phyloP scores from a whole-genome alignment of 2,329 filamentous ascomycete species.

The Fusarium armeniacum region DNA sequence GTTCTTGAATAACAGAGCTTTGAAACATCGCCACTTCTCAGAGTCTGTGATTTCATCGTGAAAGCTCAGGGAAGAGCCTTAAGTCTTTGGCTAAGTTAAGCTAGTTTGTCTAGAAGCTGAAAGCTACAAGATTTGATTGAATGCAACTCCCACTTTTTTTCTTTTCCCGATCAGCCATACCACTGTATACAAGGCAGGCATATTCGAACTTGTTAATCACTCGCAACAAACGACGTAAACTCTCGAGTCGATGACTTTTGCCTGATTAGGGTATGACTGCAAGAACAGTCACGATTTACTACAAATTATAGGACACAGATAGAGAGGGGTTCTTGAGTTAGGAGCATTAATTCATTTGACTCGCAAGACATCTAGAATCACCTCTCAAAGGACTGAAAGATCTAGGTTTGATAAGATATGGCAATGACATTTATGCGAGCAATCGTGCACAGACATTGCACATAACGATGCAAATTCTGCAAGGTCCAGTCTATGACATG shows the following conservation, averaged over 20 bases:
- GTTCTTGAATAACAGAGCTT: neutral
- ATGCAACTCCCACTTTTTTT: neutral
- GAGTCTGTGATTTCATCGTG: neutral
- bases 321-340: no score
- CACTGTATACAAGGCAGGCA: neutral
- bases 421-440: neutral
- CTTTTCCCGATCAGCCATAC: fast-evolving
- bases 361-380: neutral
- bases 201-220: neutral
- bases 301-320: no score
- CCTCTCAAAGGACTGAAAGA: neutral
- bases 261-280: neutral
- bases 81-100: neutral
- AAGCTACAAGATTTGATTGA: neutral
- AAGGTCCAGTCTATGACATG: neutral
- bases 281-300: neutral
- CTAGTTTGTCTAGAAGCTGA: neutral
- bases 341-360: neutral
- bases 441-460: neutral
- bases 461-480: no score
- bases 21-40: no score
- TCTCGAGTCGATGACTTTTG: neutral
- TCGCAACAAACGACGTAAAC: neutral
- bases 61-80: neutral
- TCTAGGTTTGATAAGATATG: no score